phyloP scores from a whole-genome alignment of 73 alveolate genomes.

The Uronychia binucleata region DNA sequence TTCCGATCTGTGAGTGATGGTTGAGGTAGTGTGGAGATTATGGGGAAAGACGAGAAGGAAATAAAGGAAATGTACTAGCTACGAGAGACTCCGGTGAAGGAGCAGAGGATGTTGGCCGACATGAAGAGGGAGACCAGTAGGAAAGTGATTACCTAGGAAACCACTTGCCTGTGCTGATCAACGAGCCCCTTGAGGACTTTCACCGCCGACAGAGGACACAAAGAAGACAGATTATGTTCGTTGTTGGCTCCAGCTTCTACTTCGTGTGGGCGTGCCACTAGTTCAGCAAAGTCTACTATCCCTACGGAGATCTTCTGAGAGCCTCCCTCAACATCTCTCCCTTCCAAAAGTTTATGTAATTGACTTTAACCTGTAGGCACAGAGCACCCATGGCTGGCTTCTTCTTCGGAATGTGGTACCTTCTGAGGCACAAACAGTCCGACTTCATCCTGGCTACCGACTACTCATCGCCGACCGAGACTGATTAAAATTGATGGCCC shows the following conservation, averaged over 20 bases:
- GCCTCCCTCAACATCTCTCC: not conserved
- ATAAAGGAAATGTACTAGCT: not conserved
- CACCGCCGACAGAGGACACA: not conserved
- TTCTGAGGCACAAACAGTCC: not conserved
- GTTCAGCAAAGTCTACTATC: not conserved
- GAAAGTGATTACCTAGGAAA: not conserved
- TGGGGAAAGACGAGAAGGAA: not conserved
- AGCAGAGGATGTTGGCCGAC: not conserved
- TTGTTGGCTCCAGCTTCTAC: not conserved
- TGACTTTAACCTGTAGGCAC: not conserved
- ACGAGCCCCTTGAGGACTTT: not conserved
- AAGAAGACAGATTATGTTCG: not conserved
- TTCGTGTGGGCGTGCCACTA: not conserved
- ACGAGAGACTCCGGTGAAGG: not conserved
- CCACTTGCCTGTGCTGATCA: not conserved
- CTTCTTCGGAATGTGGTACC: not conserved
- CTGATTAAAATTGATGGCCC: not conserved
- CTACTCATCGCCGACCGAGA: not conserved
- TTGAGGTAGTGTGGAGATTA: not conserved
- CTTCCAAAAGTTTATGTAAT: not conserved
- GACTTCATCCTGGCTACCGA: not conserved
- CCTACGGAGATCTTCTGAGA: not conserved
- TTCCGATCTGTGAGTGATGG: too few species aligned
- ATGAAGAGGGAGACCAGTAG: not conserved
- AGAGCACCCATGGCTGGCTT: not conserved